A percentile compares a stretch with the other conserved stretches of the same genome.
phyloP scores from a whole-genome alignment of 176 grass and related monocot genomes.

The Eremochloa ophiuroides region DNA sequence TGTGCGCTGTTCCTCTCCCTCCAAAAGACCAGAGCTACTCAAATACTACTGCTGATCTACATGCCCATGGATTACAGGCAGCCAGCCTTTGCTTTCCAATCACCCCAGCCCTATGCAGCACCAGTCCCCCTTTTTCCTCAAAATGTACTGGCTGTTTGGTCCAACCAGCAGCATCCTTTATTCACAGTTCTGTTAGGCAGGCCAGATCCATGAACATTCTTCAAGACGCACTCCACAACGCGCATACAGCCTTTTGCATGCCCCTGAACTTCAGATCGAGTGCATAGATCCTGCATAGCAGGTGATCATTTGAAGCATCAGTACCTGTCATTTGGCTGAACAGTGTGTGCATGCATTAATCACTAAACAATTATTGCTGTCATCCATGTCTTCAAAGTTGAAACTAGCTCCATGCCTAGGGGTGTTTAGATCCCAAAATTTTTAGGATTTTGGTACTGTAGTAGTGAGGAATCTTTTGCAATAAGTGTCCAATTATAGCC shows the following conservation, averaged over 20 bases:
- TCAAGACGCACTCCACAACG: slow-evolving; percentile 3
- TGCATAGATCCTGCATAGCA: neutral
- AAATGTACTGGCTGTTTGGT: slow-evolving; percentile 37
- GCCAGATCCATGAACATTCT: slow-evolving; percentile 6
- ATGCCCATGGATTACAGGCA: slow-evolving; percentile 31
- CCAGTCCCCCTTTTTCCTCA: slow-evolving; percentile 5
- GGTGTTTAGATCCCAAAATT: too few species aligned
- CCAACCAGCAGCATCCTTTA: slow-evolving; percentile 21
- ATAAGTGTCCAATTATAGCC: too few species aligned
- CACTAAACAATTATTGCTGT: slow-evolving; percentile 14
- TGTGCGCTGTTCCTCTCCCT: neutral
- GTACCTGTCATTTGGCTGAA: neutral
- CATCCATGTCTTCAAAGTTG: slow-evolving; percentile 10
- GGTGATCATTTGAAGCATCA: slow-evolving; percentile 7
- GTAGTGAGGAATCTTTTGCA: too few species aligned
- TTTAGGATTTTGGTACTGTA: too few species aligned
- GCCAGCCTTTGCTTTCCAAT: slow-evolving; percentile 43
- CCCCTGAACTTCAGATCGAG: neutral
- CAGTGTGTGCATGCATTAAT: slow-evolving; percentile 22
- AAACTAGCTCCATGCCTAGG: neutral
- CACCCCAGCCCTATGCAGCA: slow-evolving; percentile 36
- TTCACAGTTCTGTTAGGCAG: slow-evolving; percentile 34
- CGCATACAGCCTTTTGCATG: neutral
- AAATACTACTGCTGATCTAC: neutral
- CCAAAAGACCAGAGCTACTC: slow-evolving; percentile 9